Evolutionary conservation across 2,329 filamentous ascomycete species (phyloP), one percentile per base, ranked within the genome.

Genomic region (Pseudopyrenochaeta lycopersici): DNA sequence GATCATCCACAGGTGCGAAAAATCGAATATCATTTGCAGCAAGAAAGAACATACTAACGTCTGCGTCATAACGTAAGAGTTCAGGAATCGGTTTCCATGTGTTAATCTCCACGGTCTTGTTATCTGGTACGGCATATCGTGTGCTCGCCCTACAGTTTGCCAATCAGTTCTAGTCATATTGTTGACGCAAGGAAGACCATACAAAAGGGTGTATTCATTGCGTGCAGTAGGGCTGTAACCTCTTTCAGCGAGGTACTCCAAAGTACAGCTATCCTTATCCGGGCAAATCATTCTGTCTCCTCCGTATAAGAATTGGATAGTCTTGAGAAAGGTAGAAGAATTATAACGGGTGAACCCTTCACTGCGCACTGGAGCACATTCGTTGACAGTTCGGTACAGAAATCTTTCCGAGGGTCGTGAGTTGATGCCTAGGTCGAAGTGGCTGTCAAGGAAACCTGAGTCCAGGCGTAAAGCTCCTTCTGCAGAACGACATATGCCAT

Each of bases 21-120:
- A 68, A 74, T 14, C 31, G 27, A 27, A 75, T 54, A 7, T 33
- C 36, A 35, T 73, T 70, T n/a, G 57, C 42, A 9, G 59, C 51
- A 2, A 75, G 60, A 46, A 74, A 71, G 50, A 74, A 66, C 7
- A 76, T 33, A 9, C 59, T 58, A 27, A 68, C 46, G 45, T 76
- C 73, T 3, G 64, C 63, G 42, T 72, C 65, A 12, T 54, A 57
- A 30, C 56, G 57, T 9, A 56, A 55, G 38, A 76, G 62, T 29
- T 57, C 58, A 9, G 63, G 58, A 20, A 71, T 63, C 6, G 71
- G 66, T 11, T 14, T 20, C n/a, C 11, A 47, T n/a, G 20, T 15
- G 20, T 30, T 27, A 21, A 29, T 43, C 15, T 6, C 4, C 12
- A 11, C 15, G 32, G 32, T n/a, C 5, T 17, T 5, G 32, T 35